phyloP scores from a whole-genome alignment of 306 rosid genomes.

The Boehmeria nivea region DNA sequence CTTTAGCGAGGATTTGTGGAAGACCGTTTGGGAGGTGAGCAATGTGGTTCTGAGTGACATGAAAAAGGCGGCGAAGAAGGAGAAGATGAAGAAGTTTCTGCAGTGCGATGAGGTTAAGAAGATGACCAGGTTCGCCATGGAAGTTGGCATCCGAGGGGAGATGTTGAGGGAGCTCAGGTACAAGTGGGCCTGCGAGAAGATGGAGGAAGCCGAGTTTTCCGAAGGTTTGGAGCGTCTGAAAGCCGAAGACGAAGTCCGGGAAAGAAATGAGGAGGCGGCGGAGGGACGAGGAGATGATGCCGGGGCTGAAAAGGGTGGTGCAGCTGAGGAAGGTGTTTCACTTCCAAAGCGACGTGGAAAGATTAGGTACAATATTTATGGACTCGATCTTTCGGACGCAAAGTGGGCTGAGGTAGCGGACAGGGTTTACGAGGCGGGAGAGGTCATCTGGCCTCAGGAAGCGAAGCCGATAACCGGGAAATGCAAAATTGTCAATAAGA shows the following conservation, averaged over 20 bases:
- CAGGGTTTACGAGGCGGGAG: conserved; percentile 58
- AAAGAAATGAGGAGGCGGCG: conserved; percentile 19
- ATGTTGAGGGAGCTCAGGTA: conserved; percentile 81
- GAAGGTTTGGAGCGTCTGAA: conserved; percentile 51
- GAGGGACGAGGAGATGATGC: too few relatives aligned
- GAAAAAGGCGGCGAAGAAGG: conserved; percentile 68
- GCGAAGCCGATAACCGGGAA: conserved; percentile 63
- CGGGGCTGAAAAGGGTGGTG: conserved; percentile 18
- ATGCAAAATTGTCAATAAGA: conserved; percentile 54
- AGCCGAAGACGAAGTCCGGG: conserved; percentile 31
- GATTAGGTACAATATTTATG: conserved; percentile 66
- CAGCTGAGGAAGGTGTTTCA: conserved; percentile 31
- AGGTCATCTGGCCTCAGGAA: conserved; percentile 61
- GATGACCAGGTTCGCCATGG: conserved; percentile 87
- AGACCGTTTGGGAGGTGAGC: conserved; percentile 84
- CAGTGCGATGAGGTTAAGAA: conserved; percentile 72
- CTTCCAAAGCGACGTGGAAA: conserved; percentile 85
- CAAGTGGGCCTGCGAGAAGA: conserved; percentile 88
- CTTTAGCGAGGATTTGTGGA: conserved; percentile 93
- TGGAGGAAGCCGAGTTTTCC: conserved; percentile 78
- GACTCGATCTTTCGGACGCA: conserved; percentile 76
- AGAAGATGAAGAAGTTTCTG: conserved; percentile 71
- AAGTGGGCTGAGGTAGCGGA: conserved; percentile 80
- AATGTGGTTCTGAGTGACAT: conserved; percentile 70
- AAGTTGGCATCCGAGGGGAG: conserved; percentile 76